A percentile compares a stretch with the other conserved stretches of the same genome.
Conservation (phyloP, 768 basidiomycete genomes). For the Psilocybe cubensis region DNA sequence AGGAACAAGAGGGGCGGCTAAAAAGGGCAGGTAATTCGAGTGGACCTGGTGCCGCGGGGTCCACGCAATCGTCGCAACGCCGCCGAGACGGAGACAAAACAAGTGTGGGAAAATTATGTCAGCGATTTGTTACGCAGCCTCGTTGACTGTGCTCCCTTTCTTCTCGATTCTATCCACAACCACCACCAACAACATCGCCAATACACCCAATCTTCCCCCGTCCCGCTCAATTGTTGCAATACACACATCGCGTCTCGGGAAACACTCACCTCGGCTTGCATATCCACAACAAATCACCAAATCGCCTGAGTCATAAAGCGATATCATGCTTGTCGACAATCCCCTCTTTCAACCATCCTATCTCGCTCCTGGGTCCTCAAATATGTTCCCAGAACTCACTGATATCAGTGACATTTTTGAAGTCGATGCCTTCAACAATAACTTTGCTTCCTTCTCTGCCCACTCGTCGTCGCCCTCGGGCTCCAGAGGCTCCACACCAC, state of each 20-base stretch:
- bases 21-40: not conserved
- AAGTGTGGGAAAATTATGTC: not conserved
- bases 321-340: slow-evolving; percentile 27
- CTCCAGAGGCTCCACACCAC: slow-evolving; percentile 47
- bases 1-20: not conserved
- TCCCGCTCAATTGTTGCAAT: not conserved
- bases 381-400: slow-evolving; percentile 22
- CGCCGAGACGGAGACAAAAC: slow-evolving; percentile 1
- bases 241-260: not conserved
- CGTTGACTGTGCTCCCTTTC: not conserved
- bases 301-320: slow-evolving; percentile 7
- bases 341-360: slow-evolving; percentile 23
- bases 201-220: not conserved
- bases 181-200: slow-evolving; percentile 1
- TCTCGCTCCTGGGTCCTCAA: slow-evolving; percentile 18
- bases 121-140: not conserved
- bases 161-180: slow-evolving; percentile 5
- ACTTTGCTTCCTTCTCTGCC: slow-evolving; percentile 25
- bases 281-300: not conserved
- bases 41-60: not conserved
- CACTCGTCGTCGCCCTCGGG: slow-evolving; percentile 42
- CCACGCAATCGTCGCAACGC: slow-evolving; percentile 6
- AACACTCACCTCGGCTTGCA: not conserved
- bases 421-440: slow-evolving; percentile 55
- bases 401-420: slow-evolving; percentile 70